Conservation (phyloP, 306 rosid genomes). For the Cicer cuneatum region DNA sequence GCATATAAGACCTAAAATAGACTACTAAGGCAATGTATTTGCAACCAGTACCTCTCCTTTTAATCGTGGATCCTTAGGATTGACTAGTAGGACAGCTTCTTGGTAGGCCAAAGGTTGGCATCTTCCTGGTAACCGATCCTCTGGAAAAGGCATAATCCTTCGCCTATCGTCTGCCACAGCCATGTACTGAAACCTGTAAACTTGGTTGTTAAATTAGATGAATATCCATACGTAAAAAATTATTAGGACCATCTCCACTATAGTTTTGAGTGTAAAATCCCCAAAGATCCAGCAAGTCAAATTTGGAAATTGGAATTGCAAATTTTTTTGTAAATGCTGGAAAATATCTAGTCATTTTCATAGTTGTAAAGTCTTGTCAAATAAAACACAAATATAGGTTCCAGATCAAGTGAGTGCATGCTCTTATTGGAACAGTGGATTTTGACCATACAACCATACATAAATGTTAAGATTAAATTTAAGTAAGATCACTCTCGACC, state of each 20-base stretch:
- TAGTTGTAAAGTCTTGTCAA: constrained; percentile 14
- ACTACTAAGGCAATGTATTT: constrained; percentile 6
- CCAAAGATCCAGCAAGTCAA: constrained; percentile 29
- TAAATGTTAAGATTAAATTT: neutral
- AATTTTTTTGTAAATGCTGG: constrained; percentile 2
- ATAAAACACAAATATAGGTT: neutral
- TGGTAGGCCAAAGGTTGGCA: constrained; percentile 65
- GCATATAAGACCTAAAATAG: constrained; percentile 17
- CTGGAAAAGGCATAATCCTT: constrained; percentile 86
- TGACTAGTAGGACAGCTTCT: constrained; percentile 74
- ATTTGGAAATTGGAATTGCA: constrained; percentile 19
- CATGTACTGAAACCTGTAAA: constrained; percentile 85
- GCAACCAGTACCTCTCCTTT: constrained; percentile 69
- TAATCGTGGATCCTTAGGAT: constrained; percentile 70
- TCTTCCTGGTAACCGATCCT: constrained; percentile 72
- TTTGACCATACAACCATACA: neutral
- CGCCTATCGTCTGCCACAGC: constrained; percentile 83
- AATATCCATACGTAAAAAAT: constrained; percentile 35
- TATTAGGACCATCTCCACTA: constrained; percentile 52
- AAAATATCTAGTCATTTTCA: constrained; percentile 16
- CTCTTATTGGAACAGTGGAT: neutral
- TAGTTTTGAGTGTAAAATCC: constrained; percentile 33
- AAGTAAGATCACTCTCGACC: neutral
- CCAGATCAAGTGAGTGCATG: neutral
- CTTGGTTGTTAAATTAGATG: constrained; percentile 49